Evolutionary conservation across 257 asterid species (phyloP).

Genomic region (Voacanga thouarsii): DNA sequence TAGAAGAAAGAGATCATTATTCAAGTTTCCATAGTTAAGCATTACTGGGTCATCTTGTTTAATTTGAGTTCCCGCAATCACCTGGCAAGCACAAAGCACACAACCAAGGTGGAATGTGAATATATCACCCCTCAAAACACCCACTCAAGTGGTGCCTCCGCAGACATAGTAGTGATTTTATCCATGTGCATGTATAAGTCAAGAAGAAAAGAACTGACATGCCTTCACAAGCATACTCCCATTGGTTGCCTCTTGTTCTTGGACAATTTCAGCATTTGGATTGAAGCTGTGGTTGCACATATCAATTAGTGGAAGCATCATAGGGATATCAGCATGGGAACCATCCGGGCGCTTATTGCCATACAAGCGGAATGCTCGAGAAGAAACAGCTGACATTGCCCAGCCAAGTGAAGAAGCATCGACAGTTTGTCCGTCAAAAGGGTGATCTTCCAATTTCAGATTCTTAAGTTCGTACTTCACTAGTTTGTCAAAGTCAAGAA

Average conservation of each 20-base stretch:
- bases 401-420: constrained; percentile 95
- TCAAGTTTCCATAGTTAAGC: constrained; percentile 84
- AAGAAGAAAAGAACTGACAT: constrained; percentile 14
- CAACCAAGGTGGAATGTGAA: not conserved
- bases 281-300: constrained; percentile 98
- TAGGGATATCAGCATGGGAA: constrained; percentile 51
- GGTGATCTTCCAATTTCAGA: constrained; percentile 52
- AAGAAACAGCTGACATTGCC: constrained; percentile 98
- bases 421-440: constrained; percentile 74
- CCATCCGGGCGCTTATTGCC: constrained; percentile 63
- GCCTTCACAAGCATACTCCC: constrained; percentile 81
- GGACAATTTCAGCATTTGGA: constrained; percentile 86
- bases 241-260: constrained; percentile 54
- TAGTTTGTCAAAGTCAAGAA: constrained; percentile 71
- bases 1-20: constrained; percentile 75
- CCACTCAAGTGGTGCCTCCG: not conserved
- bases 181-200: not conserved
- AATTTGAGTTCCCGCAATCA: constrained; percentile 59
- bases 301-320: constrained; percentile 95
- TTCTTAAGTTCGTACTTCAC: constrained; percentile 49
- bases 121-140: not conserved
- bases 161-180: not conserved
- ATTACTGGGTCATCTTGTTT: constrained; percentile 57
- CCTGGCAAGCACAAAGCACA: constrained; percentile 40
- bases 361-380: constrained; percentile 89